These are phyloP conservation scores for Leccinum holopus DNA, from an alignment of 1,284 basidiomycete genomes.

Conservation along the genomic window DNA sequence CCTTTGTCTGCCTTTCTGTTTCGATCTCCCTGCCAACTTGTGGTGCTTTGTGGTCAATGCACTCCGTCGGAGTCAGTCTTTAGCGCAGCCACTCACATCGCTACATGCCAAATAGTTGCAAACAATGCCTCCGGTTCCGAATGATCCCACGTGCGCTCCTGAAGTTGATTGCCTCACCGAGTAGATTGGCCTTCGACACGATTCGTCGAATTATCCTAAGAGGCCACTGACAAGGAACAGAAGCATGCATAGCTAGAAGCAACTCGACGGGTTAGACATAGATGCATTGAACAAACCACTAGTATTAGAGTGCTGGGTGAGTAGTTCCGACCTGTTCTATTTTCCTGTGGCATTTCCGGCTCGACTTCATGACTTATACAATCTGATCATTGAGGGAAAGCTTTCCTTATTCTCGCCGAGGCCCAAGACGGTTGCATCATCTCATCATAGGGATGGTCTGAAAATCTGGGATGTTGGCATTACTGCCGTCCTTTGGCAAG, in stretches of 20 bases:
- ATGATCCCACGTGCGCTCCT: no score
- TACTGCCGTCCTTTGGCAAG: neutral
- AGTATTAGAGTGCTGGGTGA: neutral
- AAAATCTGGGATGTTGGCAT: neutral
- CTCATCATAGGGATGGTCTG: neutral
- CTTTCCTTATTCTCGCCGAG: neutral
- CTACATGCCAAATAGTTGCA: constrained; percentile 10
- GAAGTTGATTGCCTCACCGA: neutral
- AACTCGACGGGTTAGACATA: neutral
- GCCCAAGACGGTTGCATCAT: neutral
- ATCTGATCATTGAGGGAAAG: neutral
- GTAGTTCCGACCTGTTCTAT: neutral
- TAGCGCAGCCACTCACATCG: neutral
- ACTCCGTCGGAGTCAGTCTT: neutral
- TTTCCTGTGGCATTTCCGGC: neutral
- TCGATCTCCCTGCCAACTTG: constrained; percentile 13
- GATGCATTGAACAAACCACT: neutral
- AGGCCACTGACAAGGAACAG: neutral
- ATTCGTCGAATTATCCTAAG: neutral
- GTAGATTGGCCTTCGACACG: no score
- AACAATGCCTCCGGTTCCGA: neutral
- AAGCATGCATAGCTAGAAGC: neutral
- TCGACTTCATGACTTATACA: neutral
- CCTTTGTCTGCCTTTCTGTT: constrained; percentile 16
- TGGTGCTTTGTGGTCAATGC: constrained; percentile 30